phyloP scores from a whole-genome alignment of 768 basidiomycete species.

The Butyriboletus loyo region DNA sequence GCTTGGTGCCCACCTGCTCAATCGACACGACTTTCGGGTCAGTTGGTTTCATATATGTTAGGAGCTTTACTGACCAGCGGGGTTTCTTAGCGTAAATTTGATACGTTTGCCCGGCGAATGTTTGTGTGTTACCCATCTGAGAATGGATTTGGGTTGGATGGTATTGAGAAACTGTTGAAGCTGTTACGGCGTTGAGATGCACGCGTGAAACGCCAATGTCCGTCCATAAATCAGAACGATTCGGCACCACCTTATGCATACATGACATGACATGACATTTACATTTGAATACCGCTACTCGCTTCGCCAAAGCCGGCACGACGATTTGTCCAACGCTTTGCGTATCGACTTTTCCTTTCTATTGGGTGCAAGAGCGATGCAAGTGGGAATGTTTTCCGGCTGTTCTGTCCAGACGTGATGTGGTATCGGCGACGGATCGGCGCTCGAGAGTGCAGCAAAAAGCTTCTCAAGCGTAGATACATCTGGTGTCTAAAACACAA shows the following conservation, averaged over 20 bases:
- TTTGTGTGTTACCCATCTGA: constrained; percentile 49
- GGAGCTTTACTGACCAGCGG: background rate
- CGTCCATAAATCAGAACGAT: background rate
- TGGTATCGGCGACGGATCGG: constrained; percentile 27
- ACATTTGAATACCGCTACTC: constrained; percentile 9
- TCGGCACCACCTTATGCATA: background rate
- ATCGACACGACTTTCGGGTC: constrained; percentile 46
- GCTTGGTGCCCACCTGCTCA: constrained; percentile 37
- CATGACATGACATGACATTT: background rate
- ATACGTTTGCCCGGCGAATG: constrained; percentile 40
- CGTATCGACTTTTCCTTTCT: constrained; percentile 36
- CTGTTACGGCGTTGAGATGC: constrained; percentile 24
- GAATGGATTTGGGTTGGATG: constrained; percentile 46
- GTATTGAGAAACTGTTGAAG: constrained; percentile 42
- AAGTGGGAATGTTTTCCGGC: constrained; percentile 42
- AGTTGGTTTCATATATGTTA: constrained; percentile 1
- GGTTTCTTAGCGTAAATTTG: constrained; percentile 42
- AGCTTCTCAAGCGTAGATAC: constrained; percentile 32
- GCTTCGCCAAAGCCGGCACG: constrained; percentile 37
- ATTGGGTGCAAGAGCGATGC: constrained; percentile 44
- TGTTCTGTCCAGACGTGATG: constrained; percentile 40
- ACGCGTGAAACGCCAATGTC: background rate
- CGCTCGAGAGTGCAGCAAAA: constrained; percentile 24
- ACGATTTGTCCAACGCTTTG: constrained; percentile 37
- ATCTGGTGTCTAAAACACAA: constrained; percentile 31